Evolutionary conservation across 257 asterid species (phyloP).

Genomic region (Paulownia fortunei): DNA sequence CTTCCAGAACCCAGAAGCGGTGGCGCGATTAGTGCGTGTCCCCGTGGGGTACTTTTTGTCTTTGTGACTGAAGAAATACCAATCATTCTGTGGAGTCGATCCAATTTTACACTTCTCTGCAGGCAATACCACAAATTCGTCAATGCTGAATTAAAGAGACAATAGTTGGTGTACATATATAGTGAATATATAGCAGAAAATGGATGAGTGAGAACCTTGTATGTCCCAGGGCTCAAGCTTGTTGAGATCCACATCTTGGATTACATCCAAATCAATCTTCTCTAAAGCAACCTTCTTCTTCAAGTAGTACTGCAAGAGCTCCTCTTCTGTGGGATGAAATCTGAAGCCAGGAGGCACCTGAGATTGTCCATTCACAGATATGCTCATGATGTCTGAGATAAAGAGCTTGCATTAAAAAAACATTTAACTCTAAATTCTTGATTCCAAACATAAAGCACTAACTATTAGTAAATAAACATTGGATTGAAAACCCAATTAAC

Average conservation of each 20-base stretch:
- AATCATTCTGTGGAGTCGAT: constrained; percentile 62
- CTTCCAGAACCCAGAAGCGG: constrained; percentile 71
- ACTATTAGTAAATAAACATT: too few relatives aligned
- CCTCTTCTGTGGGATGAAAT: constrained; percentile 79
- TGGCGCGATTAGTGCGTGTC: constrained; percentile 69
- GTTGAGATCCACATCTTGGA: constrained; percentile 72
- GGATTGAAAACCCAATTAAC: too few relatives aligned
- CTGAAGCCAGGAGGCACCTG: constrained; percentile 79
- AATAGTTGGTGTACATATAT: too few relatives aligned
- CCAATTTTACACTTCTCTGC: constrained; percentile 68
- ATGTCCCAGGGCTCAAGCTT: constrained; percentile 82
- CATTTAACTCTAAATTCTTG: not conserved
- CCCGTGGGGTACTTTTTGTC: constrained; percentile 76
- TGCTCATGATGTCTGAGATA: constrained; percentile 44
- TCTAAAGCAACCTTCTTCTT: constrained; percentile 55
- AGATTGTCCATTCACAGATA: constrained; percentile 62
- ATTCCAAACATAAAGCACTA: not conserved
- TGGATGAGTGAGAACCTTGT: constrained; percentile 43
- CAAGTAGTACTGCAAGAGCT: constrained; percentile 65
- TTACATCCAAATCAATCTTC: constrained; percentile 66
- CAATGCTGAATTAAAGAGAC: too few relatives aligned
- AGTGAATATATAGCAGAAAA: not conserved
- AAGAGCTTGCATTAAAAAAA: not conserved
- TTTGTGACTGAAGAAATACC: constrained; percentile 73
- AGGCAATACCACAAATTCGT: not conserved